Percentiles rank a stretch among this genome's conserved stretches.
Evolutionary conservation across 1,139 yeast species (phyloP).

Genomic region (Candida neerlandica): DNA sequence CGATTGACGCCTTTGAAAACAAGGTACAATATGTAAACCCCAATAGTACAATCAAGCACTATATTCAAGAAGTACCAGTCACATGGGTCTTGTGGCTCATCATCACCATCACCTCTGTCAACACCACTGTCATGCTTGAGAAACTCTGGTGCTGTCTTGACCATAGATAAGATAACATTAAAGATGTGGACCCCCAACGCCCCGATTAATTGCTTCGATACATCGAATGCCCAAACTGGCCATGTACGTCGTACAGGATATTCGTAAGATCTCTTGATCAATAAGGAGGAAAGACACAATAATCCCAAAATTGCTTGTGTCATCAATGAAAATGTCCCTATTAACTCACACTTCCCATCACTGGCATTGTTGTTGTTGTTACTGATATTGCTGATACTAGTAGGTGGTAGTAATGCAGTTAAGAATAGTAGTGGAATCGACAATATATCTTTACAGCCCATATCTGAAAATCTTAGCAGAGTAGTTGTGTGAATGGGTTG

Average conservation of each 20-base stretch:
- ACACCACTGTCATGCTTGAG: conserved; percentile 21
- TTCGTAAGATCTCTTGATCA: conserved; percentile 76
- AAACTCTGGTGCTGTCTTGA: conserved; percentile 35
- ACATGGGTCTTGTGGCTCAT: conserved; percentile 57
- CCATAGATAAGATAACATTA: conserved; percentile 71
- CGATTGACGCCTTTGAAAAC: conserved; percentile 52
- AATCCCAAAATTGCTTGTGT: conserved; percentile 73
- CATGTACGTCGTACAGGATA: conserved; percentile 80
- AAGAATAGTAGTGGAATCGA: conserved; percentile 11
- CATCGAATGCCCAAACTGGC: conserved; percentile 88
- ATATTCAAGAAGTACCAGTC: conserved; percentile 92
- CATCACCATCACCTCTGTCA: conserved; percentile 16
- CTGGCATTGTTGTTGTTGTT: conserved; percentile 13
- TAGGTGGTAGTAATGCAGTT: conserved; percentile 3
- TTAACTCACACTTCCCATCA: conserved; percentile 55
- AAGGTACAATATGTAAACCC: conserved; percentile 75
- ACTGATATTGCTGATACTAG: neutral
- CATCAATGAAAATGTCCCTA: conserved; percentile 71
- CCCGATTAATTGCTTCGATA: conserved; percentile 85
- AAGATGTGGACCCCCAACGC: conserved; percentile 81
- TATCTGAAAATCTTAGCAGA: neutral
- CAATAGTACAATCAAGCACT: conserved; percentile 91
- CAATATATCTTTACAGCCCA: conserved; percentile 10
- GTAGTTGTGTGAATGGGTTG: neutral
- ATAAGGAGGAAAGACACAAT: conserved; percentile 71